Conservation (phyloP, 2,329 filamentous ascomycete genomes). For the Monosporascus sp. region DNA sequence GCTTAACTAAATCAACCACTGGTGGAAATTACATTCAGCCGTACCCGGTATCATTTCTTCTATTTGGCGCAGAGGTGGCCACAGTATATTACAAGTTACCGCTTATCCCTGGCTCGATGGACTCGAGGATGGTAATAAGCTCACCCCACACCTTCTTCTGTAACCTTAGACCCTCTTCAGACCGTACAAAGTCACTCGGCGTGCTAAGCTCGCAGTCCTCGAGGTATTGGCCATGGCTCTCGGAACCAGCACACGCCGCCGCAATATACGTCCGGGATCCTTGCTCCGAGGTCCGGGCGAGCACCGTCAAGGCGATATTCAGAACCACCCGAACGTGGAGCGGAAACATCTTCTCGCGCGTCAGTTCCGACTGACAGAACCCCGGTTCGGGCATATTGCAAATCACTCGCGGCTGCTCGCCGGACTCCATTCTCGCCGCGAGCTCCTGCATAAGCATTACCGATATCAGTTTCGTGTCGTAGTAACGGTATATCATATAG, state of each 20-base stretch:
- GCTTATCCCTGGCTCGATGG: not conserved
- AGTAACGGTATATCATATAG: not conserved
- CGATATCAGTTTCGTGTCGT: not conserved
- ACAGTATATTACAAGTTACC: no score
- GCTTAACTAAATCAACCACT: no score
- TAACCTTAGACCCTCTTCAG: not conserved
- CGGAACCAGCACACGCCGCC: not conserved
- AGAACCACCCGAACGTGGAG: not conserved
- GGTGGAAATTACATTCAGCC: no score
- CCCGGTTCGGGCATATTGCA: not conserved
- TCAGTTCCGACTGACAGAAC: not conserved
- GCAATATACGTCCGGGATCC: not conserved
- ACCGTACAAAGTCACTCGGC: not conserved
- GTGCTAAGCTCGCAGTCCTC: not conserved
- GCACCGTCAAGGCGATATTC: not conserved
- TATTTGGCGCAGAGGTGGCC: no score
- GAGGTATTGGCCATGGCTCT: not conserved
- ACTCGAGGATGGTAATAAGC: not conserved
- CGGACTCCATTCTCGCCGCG: not conserved
- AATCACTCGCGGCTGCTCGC: not conserved
- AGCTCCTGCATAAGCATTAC: not conserved
- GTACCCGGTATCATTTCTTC: no score
- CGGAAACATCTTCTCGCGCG: not conserved
- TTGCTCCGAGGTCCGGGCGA: not conserved
- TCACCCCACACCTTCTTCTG: not conserved